A percentile compares a stretch with the other conserved stretches of the same genome.
Evolutionary conservation across 1,284 basidiomycete genomes (phyloP).

Genomic region (Sporisorium sorghi): DNA sequence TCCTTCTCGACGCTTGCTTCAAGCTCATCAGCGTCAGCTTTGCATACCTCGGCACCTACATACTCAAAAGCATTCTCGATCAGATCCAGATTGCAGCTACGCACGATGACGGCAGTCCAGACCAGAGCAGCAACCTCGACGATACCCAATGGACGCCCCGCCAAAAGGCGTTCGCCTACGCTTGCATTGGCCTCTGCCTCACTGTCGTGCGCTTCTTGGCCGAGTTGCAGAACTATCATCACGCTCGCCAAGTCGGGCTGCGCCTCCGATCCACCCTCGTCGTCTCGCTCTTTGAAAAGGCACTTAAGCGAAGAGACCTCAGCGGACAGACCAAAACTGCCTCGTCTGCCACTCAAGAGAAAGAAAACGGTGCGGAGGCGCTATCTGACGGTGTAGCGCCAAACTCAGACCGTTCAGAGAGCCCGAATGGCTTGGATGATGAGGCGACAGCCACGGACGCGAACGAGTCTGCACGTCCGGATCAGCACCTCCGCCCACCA

Average conservation of each 20-base stretch:
- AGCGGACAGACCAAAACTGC: conserved; percentile 35
- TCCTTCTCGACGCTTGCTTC: conserved; percentile 53
- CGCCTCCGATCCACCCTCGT: conserved; percentile 63
- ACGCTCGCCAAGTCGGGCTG: conserved; percentile 67
- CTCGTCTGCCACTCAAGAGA: not conserved
- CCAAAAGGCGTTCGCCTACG: conserved; percentile 51
- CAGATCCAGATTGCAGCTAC: conserved; percentile 38
- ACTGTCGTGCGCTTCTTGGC: conserved; percentile 53
- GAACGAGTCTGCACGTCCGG: not conserved
- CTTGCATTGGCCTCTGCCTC: conserved; percentile 43
- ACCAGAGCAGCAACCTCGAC: not conserved
- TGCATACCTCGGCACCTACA: conserved; percentile 54
- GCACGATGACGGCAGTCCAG: not conserved
- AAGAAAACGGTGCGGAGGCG: not conserved
- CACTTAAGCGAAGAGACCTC: conserved; percentile 61
- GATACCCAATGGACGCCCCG: conserved; percentile 45
- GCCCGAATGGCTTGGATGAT: conserved; percentile 6
- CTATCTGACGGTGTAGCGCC: not conserved
- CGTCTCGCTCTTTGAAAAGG: conserved; percentile 65
- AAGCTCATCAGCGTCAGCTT: conserved; percentile 57
- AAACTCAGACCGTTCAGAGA: not conserved
- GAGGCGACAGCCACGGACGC: not conserved
- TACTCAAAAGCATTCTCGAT: conserved; percentile 55
- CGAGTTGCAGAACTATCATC: conserved; percentile 63
- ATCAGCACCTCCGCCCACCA: conserved; percentile 11